Base-by-base conservation (phyloP, 345 rosid genomes). In the Reutealis trisperma region DNA sequence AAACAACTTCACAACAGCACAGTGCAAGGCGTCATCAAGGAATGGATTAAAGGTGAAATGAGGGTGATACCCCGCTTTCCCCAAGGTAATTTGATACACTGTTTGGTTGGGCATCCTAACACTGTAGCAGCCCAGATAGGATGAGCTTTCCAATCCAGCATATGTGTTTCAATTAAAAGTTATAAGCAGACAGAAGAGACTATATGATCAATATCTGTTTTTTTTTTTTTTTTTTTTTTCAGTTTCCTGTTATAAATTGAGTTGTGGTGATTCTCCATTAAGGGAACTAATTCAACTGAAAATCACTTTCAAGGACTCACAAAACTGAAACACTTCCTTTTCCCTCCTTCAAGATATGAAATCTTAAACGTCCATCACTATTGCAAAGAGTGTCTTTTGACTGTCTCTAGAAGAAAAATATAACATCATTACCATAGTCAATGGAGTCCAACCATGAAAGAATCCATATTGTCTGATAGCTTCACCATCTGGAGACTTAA, bases 401-500 rank as follows among this genome's bases (percentile, higher is more conserved):
- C 54, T 57, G 21, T 18, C 1, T 55, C n/a, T 3, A 55, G 32
- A 63, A 62, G 8, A 41, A 22, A 15, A 37, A 10, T 55, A 27
- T 30, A 75, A 80, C 47, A 81, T 67, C 59, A 83, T 90, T 86
- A 92, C 97, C 93, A 83, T 24, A 61, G 98, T 90, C 61, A 96
- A 75, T 60, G 92, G 92, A 85, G 95, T 96, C 98, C 99, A 96
- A 49, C 97, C 99, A 79, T 92, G 88, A 78, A 96, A 94, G 83
- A 92, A 93, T 21, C 99, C 99, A 11, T 78, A 80, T 78, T 69
- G 82, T 80, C 87, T 89, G 63, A 94, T 96, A 37, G 97, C 94
- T 85, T 91, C 93, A 63, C 99, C 99, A 82, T 96, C 99, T 13
- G 99, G 99, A 85, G 99, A 96, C 82, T 90, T 93, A 41, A 85